Base-by-base conservation (phyloP, 148 eudicot species). In the Silene conica region DNA sequence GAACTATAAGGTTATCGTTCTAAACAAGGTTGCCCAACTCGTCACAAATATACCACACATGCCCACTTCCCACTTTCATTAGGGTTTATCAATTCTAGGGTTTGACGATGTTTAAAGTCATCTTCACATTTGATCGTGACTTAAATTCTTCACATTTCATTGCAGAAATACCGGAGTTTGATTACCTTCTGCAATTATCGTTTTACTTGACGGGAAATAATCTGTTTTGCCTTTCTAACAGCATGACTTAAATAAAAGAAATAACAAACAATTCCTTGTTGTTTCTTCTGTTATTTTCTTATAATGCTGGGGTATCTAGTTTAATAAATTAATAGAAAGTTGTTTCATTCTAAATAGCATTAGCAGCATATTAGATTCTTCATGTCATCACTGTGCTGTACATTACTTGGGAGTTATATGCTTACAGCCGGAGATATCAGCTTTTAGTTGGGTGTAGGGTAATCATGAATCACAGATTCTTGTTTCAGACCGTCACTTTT, bases 361-460 rank as follows among this genome's bases (percentile, higher is more conserved):
- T 8, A 34, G 20, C 21, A 38, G 12, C 66, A 2, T 62, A 62
- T 62, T 62, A 8, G 66, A 62, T 62, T 62, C 66, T 62, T 62
- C 26, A 62, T 62, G 38, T 26, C 66, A 8, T 23, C 38, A 62
- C 66, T 26, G 18, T 78, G 28, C 68, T 20, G 26, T 73, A 22
- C 59, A 15, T 23, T 38, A 67, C 13, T 26, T 50, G 55, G 26
- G 13, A 25, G 23, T 69, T 9, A 69, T 48, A 34, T 14, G 15
- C n/a, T 50, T 61, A 69, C 70, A 78, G 81, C 81, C 59, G 64
- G 70, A 69, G 48, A 22, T 18, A 61, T 25, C 48, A 10, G 50
- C 74, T 62, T 52, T 56, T 20, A 59, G 66, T 58, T 31, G 52
- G 63, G 54, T 74, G 60, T 54, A 50, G 58, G 11, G 16, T 26